phyloP scores from a whole-genome alignment of 768 basidiomycete genomes.

The Exidia glandulosa region DNA sequence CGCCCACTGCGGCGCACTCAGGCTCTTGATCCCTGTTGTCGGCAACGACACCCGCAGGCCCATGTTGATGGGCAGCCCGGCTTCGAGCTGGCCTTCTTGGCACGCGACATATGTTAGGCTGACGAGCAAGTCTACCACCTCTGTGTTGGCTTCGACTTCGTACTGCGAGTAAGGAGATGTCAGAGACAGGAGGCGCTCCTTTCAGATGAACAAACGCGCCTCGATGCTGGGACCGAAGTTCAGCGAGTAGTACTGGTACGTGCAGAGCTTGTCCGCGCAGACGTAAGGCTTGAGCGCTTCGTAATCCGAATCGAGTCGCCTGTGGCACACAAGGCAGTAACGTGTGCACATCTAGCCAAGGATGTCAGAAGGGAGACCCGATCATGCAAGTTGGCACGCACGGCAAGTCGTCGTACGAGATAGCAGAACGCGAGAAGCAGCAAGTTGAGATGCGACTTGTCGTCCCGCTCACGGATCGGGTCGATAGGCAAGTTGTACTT shows the following conservation, averaged over 20 bases:
- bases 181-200: not conserved
- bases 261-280: slow-evolving; percentile 52
- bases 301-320: slow-evolving; percentile 36
- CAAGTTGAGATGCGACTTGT: slow-evolving; percentile 38
- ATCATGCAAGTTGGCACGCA: slow-evolving; percentile 17
- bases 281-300: slow-evolving; percentile 66
- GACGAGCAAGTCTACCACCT: slow-evolving; percentile 57
- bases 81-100: slow-evolving; percentile 38
- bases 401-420: slow-evolving; percentile 50
- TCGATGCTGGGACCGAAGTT: slow-evolving; percentile 60
- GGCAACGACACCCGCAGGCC: slow-evolving; percentile 43
- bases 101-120: slow-evolving; percentile 52
- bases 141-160: slow-evolving; percentile 54
- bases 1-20: not conserved
- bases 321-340: slow-evolving; percentile 69
- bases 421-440: slow-evolving; percentile 55
- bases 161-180: slow-evolving; percentile 31
- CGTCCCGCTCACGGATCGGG: slow-evolving; percentile 29
- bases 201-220: slow-evolving; percentile 22
- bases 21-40: not conserved
- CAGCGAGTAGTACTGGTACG: slow-evolving; percentile 57
- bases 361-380: not conserved
- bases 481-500: slow-evolving; percentile 44
- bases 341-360: slow-evolving; percentile 45
- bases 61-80: slow-evolving; percentile 50